Evolutionary conservation across 129 eudicot genomes (phyloP).

Genomic region (Smallanthus sonchifolius): DNA sequence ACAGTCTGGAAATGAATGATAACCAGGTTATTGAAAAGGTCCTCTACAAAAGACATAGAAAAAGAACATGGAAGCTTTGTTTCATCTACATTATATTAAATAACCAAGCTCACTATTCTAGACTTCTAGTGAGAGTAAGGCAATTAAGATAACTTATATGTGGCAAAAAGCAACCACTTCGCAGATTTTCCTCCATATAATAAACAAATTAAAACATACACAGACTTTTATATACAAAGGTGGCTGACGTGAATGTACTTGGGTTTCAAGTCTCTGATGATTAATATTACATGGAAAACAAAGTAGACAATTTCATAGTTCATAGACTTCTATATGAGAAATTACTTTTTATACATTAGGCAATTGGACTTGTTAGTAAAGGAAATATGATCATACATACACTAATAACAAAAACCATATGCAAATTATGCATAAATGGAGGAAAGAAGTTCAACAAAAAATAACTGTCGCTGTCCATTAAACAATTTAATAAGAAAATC

Average conservation of each 20-base stretch:
- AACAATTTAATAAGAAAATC: not conserved
- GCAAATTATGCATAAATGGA: not conserved
- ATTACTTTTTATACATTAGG: not conserved
- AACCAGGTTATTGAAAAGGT: not conserved
- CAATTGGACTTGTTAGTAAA: not conserved
- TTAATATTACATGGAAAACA: not conserved
- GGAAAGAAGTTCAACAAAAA: too few relatives aligned
- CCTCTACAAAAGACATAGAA: not conserved
- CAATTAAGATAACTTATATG: not conserved
- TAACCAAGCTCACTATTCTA: not conserved
- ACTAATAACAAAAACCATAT: not conserved
- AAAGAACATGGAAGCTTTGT: not conserved
- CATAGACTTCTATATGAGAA: not conserved
- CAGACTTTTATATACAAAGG: not conserved
- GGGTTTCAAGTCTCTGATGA: not conserved
- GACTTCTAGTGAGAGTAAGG: not conserved
- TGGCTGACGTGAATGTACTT: not conserved
- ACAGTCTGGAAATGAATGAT: conserved; percentile 58
- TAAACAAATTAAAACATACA: not conserved
- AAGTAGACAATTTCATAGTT: not conserved
- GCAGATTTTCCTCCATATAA: not conserved
- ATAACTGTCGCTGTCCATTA: too few relatives aligned
- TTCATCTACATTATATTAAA: not conserved
- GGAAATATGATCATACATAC: not conserved
- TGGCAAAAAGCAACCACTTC: not conserved